A percentile compares a stretch with the other conserved stretches of the same genome.
Evolutionary conservation across 2,329 filamentous ascomycete genomes (phyloP).

Genomic region (Cladosporium sp.): DNA sequence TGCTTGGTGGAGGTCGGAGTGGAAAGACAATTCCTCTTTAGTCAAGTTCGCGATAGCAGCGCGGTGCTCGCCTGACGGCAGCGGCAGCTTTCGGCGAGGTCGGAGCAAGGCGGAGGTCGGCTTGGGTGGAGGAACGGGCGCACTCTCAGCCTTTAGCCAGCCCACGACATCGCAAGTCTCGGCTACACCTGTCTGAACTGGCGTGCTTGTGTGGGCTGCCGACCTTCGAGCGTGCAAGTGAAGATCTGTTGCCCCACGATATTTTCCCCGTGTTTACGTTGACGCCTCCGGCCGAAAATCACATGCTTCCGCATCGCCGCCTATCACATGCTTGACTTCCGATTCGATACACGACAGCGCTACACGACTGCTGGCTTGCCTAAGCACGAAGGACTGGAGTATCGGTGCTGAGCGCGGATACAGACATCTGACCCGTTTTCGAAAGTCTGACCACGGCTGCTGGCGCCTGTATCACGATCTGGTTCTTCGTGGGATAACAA

Average conservation of each 20-base stretch:
- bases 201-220: background rate
- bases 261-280: slow-evolving; percentile 5
- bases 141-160: no score
- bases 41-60: background rate
- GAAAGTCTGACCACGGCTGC: no score
- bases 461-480: no score
- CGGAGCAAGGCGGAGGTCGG: background rate
- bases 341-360: no score
- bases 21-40: background rate
- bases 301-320: background rate
- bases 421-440: no score
- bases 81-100: slow-evolving; percentile 9
- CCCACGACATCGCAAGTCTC: background rate
- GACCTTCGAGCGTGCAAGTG: background rate
- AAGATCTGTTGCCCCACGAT: background rate
- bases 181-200: slow-evolving; percentile 4
- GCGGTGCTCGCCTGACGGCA: background rate
- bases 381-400: no score
- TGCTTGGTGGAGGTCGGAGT: background rate
- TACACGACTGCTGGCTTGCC: no score
- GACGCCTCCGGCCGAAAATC: background rate
- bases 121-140: background rate
- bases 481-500: no score
- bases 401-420: no score
- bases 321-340: background rate